Base-by-base conservation (phyloP, 1,139 yeast genomes). In the Sugiyamaella sp. region DNA sequence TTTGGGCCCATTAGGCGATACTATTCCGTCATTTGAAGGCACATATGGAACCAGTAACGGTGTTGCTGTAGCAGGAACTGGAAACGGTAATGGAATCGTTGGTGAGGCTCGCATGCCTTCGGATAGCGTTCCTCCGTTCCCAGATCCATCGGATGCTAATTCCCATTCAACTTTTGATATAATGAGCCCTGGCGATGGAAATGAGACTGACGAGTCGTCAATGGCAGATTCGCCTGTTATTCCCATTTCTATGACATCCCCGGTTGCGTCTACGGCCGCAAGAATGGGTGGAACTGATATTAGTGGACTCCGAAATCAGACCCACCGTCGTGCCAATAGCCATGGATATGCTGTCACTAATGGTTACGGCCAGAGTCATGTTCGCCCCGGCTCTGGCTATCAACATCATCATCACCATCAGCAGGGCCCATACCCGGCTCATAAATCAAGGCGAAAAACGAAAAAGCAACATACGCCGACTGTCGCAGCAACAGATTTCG, bases 401-500 rank as follows among this genome's bases (percentile, higher is more conserved):
- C 38, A 43, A 4, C 5, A 19, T 27, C 39, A 19, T 14, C 39
- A 44, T 33, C 22, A 12, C 8, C 21, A 24, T 16, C n/a, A 10
- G 5, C 25, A 41, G 22, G 14, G 21, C 3, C 25, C 29, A 14
- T n/a, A 39, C 21, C 21, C 9, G 3, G 22, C 43, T 20, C 40
- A 37, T 12, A 37, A 12, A 4, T 19, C 38, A 14, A 33, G 46
- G 6, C 40, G 48, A 8, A 32, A 32, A 8, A 22, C 8, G 10
- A 44, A 44, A 22, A 44, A 44, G 16, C 40, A 33, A 6, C 35
- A 33, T 33, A 33, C 5, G 4, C 35, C 14, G 12, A 39, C 5
- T 20, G 8, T 14, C 16, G 38, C 40, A 19, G 32, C 52, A 51
- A 52, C 61, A 1, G 66, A 62, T 22, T 60, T 61, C 33, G 63